Conservation (phyloP, 345 rosid genomes). For the Hibiscus syriacus region DNA sequence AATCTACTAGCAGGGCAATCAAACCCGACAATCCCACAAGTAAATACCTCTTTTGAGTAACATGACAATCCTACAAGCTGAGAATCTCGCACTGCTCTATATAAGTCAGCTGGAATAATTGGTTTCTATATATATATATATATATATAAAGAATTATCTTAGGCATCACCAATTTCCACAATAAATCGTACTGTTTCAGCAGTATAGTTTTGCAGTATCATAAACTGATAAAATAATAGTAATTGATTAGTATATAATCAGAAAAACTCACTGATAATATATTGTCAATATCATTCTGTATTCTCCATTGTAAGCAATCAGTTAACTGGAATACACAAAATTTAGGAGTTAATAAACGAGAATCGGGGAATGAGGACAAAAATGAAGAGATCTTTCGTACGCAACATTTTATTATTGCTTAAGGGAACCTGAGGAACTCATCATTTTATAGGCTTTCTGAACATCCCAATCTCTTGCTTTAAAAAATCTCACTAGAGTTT, state of each 20-base stretch:
- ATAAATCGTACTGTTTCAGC: constrained; percentile 9
- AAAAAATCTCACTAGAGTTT: constrained; percentile 66
- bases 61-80: constrained; percentile 92
- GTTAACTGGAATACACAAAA: constrained; percentile 52
- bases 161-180: constrained; percentile 5
- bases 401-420: background rate
- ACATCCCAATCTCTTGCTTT: constrained; percentile 95
- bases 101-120: constrained; percentile 73
- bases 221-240: background rate
- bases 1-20: background rate
- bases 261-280: constrained; percentile 57
- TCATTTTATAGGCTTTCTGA: constrained; percentile 83
- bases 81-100: constrained; percentile 80
- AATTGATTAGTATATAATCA: background rate
- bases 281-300: constrained; percentile 69
- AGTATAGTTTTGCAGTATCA: background rate
- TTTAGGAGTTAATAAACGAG: constrained; percentile 7
- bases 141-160: background rate
- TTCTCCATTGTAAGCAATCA: constrained; percentile 79
- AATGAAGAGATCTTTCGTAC: background rate
- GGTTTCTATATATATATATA: constrained; percentile 84
- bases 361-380: background rate
- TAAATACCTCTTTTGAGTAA: constrained; percentile 75
- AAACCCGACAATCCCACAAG: constrained; percentile 8
- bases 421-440: constrained; percentile 22